Evolutionary conservation across 495 filamentous ascomycete genomes (phyloP), one percentile per base, ranked within the genome.

Genomic region (Melanomma pulvis-pyrius): DNA sequence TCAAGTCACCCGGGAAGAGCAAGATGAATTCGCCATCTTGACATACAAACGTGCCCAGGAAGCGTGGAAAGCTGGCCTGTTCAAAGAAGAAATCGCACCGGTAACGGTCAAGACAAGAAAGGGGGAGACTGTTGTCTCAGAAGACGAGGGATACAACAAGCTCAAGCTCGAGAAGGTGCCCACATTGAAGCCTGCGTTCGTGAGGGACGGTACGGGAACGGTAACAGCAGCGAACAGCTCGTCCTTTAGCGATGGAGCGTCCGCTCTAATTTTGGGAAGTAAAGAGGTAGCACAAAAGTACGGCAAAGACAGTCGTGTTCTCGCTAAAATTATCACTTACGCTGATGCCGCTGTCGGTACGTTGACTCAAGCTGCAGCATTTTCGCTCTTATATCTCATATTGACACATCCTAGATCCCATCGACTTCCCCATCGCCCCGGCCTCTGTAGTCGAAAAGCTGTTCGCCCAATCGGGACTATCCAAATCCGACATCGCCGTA

Each of bases 351-450:
- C 94, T 9, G 83, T 96, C 34, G 69, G 68, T 71, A 59, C 52
- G 63, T 59, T 26, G 3, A 19, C 36, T n/a, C 7, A 24, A 34
- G 11, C 2, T 30, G 6, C 24, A 19, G 25, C n/a, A 11, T 21
- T 29, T 21, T 29, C 32, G 19, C 21, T 53, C 30, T 2, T 13
- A 1, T 22, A 2, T 22, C 25, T 49, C 24, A 2, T 21, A 19
- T 51, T 61, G 28, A 62, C 51, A 41, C 19, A 0, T 4, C n/a
- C 17, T 29, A 67, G 91, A 94, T 70, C 93, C 94, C 0, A 90
- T 97, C 36, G 94, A 98, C 78, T 98, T 98, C 81, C 93, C 94
- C 22, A 81, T 97, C 22, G 94, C 94, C 7, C 94, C 94, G 0
- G 87, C 94, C 26, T 90, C 94, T 74, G 94, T 93, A 0, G 93